Conservation (phyloP, 208 protist genomes). For the Trypanosoma platydactyli region DNA sequence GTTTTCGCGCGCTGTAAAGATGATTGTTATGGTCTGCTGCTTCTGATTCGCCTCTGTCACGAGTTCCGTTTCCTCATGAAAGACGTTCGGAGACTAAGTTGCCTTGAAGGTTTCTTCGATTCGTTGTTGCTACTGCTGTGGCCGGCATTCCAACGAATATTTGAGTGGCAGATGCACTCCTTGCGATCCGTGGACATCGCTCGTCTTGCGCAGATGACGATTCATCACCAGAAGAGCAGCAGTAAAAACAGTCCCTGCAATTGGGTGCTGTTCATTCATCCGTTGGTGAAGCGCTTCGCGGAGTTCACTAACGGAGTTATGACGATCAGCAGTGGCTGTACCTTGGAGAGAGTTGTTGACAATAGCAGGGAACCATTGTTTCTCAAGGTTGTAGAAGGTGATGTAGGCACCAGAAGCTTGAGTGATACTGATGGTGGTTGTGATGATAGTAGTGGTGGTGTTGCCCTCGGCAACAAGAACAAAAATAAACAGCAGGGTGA, state of each 20-base stretch:
- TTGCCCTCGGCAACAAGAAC: not conserved
- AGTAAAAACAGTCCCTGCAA: not conserved
- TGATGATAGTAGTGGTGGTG: not conserved
- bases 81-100: slow-evolving; percentile 56
- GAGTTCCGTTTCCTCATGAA: slow-evolving; percentile 81
- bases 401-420: not conserved
- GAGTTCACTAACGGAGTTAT: slow-evolving; percentile 39
- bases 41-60: slow-evolving; percentile 76
- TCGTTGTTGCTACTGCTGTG: slow-evolving; percentile 75
- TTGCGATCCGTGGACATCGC: slow-evolving; percentile 41
- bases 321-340: slow-evolving; percentile 36
- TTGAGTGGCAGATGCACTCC: slow-evolving; percentile 64
- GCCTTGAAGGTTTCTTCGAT: slow-evolving; percentile 83
- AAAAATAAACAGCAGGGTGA: not conserved
- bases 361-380: not conserved
- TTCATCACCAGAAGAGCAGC: not conserved
- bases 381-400: not conserved
- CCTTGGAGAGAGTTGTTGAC: slow-evolving; percentile 14
- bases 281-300: slow-evolving; percentile 38
- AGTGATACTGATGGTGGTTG: not conserved
- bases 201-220: slow-evolving; percentile 3
- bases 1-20: slow-evolving; percentile 54
- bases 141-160: slow-evolving; percentile 72
- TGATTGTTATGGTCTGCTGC: slow-evolving; percentile 77
- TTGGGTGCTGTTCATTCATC: slow-evolving; percentile 47